Evolutionary conservation across 306 rosid genomes (phyloP), one percentile per base, ranked within the genome.

Genomic region (Inga laurina): DNA sequence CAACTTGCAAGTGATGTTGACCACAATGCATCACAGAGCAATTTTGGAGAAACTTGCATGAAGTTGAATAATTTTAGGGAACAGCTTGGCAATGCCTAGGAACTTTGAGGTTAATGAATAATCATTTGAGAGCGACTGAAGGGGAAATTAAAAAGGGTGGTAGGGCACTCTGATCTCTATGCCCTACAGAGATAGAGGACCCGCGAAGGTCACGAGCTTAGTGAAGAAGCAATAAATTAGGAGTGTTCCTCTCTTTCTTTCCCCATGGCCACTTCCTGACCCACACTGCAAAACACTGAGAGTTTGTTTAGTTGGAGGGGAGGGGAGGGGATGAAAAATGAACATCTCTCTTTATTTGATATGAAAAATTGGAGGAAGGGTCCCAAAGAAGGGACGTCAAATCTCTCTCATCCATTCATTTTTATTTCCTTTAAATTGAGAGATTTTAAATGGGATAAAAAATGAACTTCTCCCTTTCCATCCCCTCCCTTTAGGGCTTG

Each of bases 121-220:
- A n/a, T n/a, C 65, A 57, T 61, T 61, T 61, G 67, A 24, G 15
- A 61, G 34, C 24, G 15, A 61, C 10, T 10, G 67, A 10, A 22
- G 15, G 7, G 15, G 67, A n/a, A 61, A 61, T 24, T 24, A 11
- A 11, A 8, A 24, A 8, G 4, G 34, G 67, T 43, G 84, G 21
- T 2, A 8, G 62, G n/a, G 72, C 18, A 3, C 59, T 1, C 9
- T 18, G 10, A 27, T 27, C 30, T 27, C 30, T 32, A 7, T 22
- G 11, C n/a, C 74, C 80, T 79, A 84, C 32, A 14, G 82, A 35
- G 8, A 70, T 69, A 83, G 81, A n/a, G 78, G 34, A 80, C 7
- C 35, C 24, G 67, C 0, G 15, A 22, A 24, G 43, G 44, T 85
- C 91, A 88, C 91, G 89, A 88, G 91, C 54, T 78, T 81, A 74